Evolutionary conservation across 2,329 filamentous ascomycete species (phyloP).

Genomic region (Fusarium incarnatum): DNA sequence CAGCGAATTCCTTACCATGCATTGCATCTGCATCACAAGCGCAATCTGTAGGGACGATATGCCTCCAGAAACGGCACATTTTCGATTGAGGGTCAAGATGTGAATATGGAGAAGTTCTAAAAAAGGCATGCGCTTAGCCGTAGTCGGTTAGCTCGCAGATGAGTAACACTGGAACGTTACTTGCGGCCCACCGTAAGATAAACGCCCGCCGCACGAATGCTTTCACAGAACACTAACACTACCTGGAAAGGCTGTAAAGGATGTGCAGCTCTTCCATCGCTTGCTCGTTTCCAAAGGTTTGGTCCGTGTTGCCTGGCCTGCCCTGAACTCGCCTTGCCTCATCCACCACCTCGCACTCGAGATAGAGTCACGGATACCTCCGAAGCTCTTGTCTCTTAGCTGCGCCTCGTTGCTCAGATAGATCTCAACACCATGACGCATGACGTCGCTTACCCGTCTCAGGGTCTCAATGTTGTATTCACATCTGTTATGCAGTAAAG

Average conservation of each 20-base stretch:
- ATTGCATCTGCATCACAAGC: constrained; percentile 36
- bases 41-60: constrained; percentile 32
- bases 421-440: constrained; percentile 29
- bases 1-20: constrained; percentile 1
- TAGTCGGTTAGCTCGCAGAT: constrained; percentile 15
- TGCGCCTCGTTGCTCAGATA: not conserved
- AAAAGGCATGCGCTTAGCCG: constrained; percentile 33
- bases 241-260: not conserved
- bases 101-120: constrained; percentile 36
- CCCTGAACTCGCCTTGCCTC: constrained; percentile 7
- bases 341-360: constrained; percentile 33
- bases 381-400: constrained; percentile 9
- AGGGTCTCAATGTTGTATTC: constrained; percentile 27
- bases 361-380: constrained; percentile 31
- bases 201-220: constrained; percentile 34
- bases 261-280: constrained; percentile 2
- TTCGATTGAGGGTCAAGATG: constrained; percentile 34
- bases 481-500: constrained; percentile 5
- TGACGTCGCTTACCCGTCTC: constrained; percentile 27
- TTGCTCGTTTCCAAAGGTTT: constrained; percentile 25
- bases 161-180: constrained; percentile 41
- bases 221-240: constrained; percentile 13
- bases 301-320: constrained; percentile 27
- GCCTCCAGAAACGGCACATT: constrained; percentile 32
- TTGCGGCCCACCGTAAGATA: constrained; percentile 33